A percentile compares a stretch with the other conserved stretches of the same genome.
Conservation (phyloP, 2,329 filamentous ascomycete species). For the Mycosphaerella arachidis region DNA sequence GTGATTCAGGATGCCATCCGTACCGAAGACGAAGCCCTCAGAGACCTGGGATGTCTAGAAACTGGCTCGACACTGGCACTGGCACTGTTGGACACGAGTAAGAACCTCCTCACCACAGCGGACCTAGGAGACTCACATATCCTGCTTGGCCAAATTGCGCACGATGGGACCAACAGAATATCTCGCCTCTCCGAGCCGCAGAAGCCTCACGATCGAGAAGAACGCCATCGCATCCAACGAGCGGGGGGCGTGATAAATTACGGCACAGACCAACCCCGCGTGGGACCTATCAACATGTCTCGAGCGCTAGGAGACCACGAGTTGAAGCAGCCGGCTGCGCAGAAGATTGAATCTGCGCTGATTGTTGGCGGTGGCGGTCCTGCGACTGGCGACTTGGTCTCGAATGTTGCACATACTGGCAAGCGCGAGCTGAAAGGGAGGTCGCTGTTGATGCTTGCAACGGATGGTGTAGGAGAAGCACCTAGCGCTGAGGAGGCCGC, state of each 20-base stretch:
- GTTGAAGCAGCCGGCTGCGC: not conserved
- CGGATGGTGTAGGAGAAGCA: not conserved
- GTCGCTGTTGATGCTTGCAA: not conserved
- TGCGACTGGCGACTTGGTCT: not conserved
- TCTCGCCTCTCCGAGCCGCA: not conserved
- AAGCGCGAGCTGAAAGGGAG: not conserved
- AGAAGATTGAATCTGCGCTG: not conserved
- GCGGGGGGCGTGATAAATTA: not conserved
- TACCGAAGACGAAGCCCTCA: not conserved
- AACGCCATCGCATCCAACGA: not conserved
- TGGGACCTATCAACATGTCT: not conserved
- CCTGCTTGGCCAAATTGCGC: not conserved
- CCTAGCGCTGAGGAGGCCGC: not conserved
- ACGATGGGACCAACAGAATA: not conserved
- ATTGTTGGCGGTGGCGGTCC: not conserved
- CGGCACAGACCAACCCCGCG: not conserved
- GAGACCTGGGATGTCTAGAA: not conserved
- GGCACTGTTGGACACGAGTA: not conserved
- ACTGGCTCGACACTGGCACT: not conserved
- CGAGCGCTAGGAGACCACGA: not conserved
- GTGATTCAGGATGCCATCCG: not conserved
- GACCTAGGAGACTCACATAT: not conserved
- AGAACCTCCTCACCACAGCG: not conserved
- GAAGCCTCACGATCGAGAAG: not conserved
- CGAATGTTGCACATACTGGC: not conserved